Conservation (phyloP, 805 yeast genomes). For the Lachancea dasiensis region DNA sequence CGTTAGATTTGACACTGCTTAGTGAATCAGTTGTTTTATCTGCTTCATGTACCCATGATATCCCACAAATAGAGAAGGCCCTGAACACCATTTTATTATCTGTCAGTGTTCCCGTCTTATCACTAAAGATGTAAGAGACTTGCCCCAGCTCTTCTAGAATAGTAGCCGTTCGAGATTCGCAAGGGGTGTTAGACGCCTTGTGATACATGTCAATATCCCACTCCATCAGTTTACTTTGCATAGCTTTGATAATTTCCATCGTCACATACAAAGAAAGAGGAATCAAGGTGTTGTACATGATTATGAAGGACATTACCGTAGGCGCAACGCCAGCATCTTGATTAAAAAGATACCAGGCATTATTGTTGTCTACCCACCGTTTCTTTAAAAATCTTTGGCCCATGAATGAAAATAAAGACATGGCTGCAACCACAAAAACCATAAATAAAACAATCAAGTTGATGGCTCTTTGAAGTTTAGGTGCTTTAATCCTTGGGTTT, state of each 20-base stretch:
- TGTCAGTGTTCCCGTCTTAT: conserved; percentile 95
- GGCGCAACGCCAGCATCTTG: conserved; percentile 82
- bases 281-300: conserved; percentile 95
- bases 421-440: conserved; percentile 71
- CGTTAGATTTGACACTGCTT: conserved; percentile 17
- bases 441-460: conserved; percentile 80
- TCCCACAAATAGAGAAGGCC: conserved; percentile 80
- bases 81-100: conserved; percentile 92
- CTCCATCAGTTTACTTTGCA: conserved; percentile 76
- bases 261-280: conserved; percentile 94
- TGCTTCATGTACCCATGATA: conserved; percentile 80
- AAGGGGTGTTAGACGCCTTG: conserved; percentile 75
- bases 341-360: conserved; percentile 67
- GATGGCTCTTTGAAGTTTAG: conserved; percentile 78
- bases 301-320: conserved; percentile 89
- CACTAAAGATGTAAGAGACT: conserved; percentile 90
- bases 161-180: conserved; percentile 92
- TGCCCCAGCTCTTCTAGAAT: conserved; percentile 96
- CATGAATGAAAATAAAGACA: conserved; percentile 77
- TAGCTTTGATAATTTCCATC: conserved; percentile 88
- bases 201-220: conserved; percentile 96
- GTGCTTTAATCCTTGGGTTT: conserved; percentile 88
- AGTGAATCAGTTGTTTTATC: conserved; percentile 30
- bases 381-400: conserved; percentile 57
- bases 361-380: conserved; percentile 32